Evolutionary conservation across 148 eudicot genomes (phyloP).

Genomic region (Talinum fruticosum): DNA sequence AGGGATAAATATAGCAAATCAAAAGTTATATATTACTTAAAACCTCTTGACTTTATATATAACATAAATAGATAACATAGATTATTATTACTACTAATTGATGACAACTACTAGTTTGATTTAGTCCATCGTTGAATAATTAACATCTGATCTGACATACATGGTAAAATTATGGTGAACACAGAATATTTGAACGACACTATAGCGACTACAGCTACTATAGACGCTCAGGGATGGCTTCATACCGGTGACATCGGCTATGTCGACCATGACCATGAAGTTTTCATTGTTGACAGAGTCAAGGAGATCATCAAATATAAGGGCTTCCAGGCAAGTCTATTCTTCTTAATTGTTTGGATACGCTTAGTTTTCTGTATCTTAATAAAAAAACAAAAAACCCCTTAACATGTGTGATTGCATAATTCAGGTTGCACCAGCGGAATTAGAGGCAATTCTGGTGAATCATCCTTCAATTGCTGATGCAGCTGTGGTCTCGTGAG

Average conservation of each 20-base stretch:
- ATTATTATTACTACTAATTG: no score
- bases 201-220: conserved; percentile 62
- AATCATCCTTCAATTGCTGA: conserved; percentile 61
- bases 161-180: not conserved
- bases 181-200: conserved; percentile 83
- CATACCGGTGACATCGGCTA: conserved; percentile 92
- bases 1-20: no score
- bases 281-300: conserved; percentile 78
- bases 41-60: no score
- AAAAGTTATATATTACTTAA: no score
- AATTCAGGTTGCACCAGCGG: conserved; percentile 81
- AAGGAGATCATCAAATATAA: conserved; percentile 89
- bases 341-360: no score
- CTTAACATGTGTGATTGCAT: not conserved
- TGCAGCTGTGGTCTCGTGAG: conserved; percentile 95
- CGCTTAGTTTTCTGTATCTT: no score
- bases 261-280: conserved; percentile 71
- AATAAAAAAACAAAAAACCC: no score
- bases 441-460: conserved; percentile 72
- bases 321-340: conserved; percentile 55
- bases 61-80: no score
- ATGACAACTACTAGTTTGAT: no score
- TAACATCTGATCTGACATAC: no score
- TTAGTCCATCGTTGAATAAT: no score
- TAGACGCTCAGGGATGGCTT: conserved; percentile 80